phyloP scores from a whole-genome alignment of 1,139 yeast species.

The Protomyces macrosporus region DNA sequence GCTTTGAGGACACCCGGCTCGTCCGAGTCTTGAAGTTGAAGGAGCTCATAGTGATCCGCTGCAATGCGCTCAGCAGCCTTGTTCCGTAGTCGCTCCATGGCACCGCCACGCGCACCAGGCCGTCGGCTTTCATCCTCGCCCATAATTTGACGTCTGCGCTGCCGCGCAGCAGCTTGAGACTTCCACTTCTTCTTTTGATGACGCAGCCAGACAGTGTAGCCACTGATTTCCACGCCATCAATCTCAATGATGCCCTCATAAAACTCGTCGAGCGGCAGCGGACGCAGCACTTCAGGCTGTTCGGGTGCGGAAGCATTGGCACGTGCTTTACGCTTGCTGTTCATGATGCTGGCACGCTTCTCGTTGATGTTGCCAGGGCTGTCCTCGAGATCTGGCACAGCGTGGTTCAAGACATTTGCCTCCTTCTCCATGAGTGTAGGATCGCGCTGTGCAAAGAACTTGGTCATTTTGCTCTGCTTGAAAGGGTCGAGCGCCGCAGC shows the following conservation, averaged over 20 bases:
- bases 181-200: slow-evolving; percentile 86
- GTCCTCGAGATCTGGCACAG: slow-evolving; percentile 44
- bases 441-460: slow-evolving; percentile 42
- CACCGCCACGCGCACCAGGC: slow-evolving; percentile 33
- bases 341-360: slow-evolving; percentile 22
- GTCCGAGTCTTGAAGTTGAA: slow-evolving; percentile 58
- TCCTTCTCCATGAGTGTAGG: neutral
- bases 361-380: neutral
- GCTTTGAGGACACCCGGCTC: slow-evolving; percentile 72
- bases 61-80: slow-evolving; percentile 69
- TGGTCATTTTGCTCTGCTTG: slow-evolving; percentile 60
- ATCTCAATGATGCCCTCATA: neutral
- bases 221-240: slow-evolving; percentile 48
- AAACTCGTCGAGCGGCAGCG: neutral
- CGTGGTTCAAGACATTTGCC: slow-evolving; percentile 24
- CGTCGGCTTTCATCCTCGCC: slow-evolving; percentile 46
- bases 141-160: slow-evolving; percentile 68
- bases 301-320: neutral
- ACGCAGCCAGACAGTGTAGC: slow-evolving; percentile 68
- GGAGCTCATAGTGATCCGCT: slow-evolving; percentile 74
- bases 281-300: slow-evolving; percentile 6
- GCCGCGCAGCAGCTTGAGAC: slow-evolving; percentile 62
- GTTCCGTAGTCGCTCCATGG: slow-evolving; percentile 64
- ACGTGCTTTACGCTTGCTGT: slow-evolving; percentile 29
- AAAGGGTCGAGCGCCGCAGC: slow-evolving; percentile 56